Base-by-base conservation (phyloP, 441 rosid genomes). In the Isatis lusitanica region DNA sequence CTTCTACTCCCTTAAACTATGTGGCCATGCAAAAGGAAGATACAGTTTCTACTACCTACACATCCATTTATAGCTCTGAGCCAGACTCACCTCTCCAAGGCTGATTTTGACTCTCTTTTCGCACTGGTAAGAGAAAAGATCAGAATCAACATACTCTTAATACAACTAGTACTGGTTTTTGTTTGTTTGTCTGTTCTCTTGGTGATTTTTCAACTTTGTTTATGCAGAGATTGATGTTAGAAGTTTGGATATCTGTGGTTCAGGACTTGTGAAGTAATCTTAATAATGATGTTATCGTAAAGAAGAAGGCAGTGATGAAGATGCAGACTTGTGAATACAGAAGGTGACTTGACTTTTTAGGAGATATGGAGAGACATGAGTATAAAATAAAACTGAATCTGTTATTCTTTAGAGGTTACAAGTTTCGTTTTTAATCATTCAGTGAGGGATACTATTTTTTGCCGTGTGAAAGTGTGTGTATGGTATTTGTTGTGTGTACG, bases 11-110 rank as follows among this genome's bases (percentile, higher is more conserved):
- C 1, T 77, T 91, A 62, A 93, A 96, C 83, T 93, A 80, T 62
- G 97, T 90, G 28, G 91, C 94, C 53, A 80, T 96, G 21, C 82
- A 89, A 30, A 96, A 96, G 79, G 99, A 91, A 65, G 97, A 96
- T 77, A 82, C 96, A 5, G 85, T 90, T 74, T 96, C 98, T 11
- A 74, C 87, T 2, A 74, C 86, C 2, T 93, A 90, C 82, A 92
- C 99, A 28, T 96, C 98, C 18, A 65, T 89, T 4, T 88, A 87
- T 59, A 97, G 87, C 68, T 96, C 97, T 46, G 99, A 96, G 77
- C 89, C 86, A 5, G 96, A 83, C 70, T 96, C 98, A 48, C 98
- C 98, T 66, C 89, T 85, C 6, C 98, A 82, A 59, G 72, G 73
- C 63, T 77, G 36, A 66, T 73, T 42, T 59, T 36, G 47, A 31